phyloP scores from a whole-genome alignment of 345 rosid genomes.

The Citrus glauca region DNA sequence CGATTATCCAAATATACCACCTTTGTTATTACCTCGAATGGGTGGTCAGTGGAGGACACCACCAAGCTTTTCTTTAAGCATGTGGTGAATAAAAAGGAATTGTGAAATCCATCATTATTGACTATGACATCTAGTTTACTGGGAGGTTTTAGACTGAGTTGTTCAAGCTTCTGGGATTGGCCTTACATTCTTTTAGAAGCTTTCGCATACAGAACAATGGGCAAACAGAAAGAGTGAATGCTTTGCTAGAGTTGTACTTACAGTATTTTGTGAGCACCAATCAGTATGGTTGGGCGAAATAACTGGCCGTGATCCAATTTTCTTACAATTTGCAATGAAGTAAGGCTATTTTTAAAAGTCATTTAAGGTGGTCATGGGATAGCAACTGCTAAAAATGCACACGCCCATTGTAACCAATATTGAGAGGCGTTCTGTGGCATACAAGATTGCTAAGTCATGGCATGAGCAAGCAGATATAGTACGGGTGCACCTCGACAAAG shows the following conservation, averaged over 20 bases:
- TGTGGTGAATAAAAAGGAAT: not conserved
- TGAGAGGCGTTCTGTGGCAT: fast-evolving
- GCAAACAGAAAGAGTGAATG: not conserved
- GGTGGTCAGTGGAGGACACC: not conserved
- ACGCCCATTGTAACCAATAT: fast-evolving
- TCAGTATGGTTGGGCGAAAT: fast-evolving
- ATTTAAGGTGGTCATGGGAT: not conserved
- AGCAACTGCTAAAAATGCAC: fast-evolving
- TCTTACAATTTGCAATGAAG: not conserved
- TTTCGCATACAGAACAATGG: fast-evolving
- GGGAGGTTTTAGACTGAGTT: not conserved
- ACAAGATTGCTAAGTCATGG: not conserved
- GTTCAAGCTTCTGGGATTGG: not conserved
- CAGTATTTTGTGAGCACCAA: not conserved
- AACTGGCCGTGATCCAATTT: not conserved
- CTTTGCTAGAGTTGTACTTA: not conserved
- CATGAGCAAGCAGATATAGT: not conserved
- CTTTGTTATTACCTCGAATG: fast-evolving
- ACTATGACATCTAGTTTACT: not conserved
- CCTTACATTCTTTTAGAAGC: too few relatives aligned
- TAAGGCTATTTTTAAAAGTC: too few relatives aligned
- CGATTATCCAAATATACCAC: not conserved
- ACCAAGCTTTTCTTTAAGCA: not conserved
- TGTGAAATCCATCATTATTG: not conserved
- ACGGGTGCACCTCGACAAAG: fast-evolving